These are phyloP conservation scores for Pythium brachiatum DNA, from an alignment of 352 stramenopile genomes.

Conservation along the genomic window DNA sequence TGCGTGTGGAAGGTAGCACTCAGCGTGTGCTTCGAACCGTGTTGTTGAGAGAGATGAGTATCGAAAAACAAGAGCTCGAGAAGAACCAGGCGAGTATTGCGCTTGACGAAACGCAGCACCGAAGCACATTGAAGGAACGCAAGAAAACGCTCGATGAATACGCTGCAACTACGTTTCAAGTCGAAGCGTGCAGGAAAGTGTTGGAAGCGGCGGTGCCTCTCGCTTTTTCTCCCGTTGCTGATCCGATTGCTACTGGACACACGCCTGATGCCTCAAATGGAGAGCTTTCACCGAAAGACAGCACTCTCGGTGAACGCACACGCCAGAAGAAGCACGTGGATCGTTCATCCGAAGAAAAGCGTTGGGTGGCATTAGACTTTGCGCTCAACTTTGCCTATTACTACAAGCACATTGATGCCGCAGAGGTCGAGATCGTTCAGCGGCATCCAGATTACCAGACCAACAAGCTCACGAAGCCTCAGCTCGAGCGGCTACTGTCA, in stretches of 20 bases:
- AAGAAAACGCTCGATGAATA: conserved; percentile 35
- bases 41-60: conserved; percentile 40
- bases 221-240: not conserved
- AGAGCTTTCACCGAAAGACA: conserved; percentile 4
- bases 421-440: conserved; percentile 63
- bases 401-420: conserved; percentile 49
- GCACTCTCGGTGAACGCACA: conserved; percentile 32
- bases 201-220: conserved; percentile 28
- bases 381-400: conserved; percentile 59
- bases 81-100: conserved; percentile 11
- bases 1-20: conserved; percentile 50
- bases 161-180: conserved; percentile 30
- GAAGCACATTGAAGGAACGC: conserved; percentile 22
- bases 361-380: conserved; percentile 70
- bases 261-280: too few species aligned
- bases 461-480: conserved; percentile 35
- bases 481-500: conserved; percentile 49
- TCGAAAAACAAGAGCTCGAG: conserved; percentile 38
- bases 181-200: conserved; percentile 34
- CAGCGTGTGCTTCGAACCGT: conserved; percentile 51
- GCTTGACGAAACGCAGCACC: conserved; percentile 2
- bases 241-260: not conserved
- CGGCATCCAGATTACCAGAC: conserved; percentile 52
- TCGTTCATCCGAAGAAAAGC: conserved; percentile 54
- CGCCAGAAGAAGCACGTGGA: conserved; percentile 48